Evolutionary conservation across 2,329 filamentous ascomycete species (phyloP), one percentile per base, ranked within the genome.

Genomic region (Diplodia mutila): DNA sequence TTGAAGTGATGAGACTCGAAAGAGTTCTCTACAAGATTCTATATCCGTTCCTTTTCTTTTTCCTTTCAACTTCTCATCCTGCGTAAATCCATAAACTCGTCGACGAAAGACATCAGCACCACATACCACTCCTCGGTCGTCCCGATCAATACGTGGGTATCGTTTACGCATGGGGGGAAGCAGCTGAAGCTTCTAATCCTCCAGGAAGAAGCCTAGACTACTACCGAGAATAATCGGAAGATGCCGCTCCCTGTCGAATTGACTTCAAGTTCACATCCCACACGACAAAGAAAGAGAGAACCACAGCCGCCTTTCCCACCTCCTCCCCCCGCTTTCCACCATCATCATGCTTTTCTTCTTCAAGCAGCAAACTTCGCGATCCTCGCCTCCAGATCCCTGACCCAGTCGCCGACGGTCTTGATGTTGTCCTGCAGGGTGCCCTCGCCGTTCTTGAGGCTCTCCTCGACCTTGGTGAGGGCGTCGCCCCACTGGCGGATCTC

Each of bases 401-500:
- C 92, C 93, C 94, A 97, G 49, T 87, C 88, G 72, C 94, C 91
- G 69, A 98, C 90, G n/a, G 91, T 86, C 73, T 90, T 89, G 78
- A 94, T 89, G 79, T 99, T 99, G 61, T 85, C 87, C 71, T 87
- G 87, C 82, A 96, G 90, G 4, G 88, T 85, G 32, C 83, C 82
- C 75, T 91, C 90, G 4, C 90, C 89, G 69, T 90, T 86, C 69
- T 84, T 84, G 74, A 98, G 88, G 29, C 90, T 89, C 66, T 83
- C 82, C 78, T 97, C 94, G 23, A 97, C 87, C 75, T 90, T 91
- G 69, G 89, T 87, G 18, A 98, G 79, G 0, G 93, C 92, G 67
- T 91, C 90, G 69, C 89, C 87, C 95, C 95, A 98, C 76, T 91
- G 89, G 79, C 89, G 89, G 68, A 99, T 89, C 77, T 98, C 95